Percentiles rank a stretch among this genome's conserved stretches.
These are phyloP conservation scores for Trypanosoma vivax DNA, from an alignment of 208 protist species.

Conservation along the genomic window DNA sequence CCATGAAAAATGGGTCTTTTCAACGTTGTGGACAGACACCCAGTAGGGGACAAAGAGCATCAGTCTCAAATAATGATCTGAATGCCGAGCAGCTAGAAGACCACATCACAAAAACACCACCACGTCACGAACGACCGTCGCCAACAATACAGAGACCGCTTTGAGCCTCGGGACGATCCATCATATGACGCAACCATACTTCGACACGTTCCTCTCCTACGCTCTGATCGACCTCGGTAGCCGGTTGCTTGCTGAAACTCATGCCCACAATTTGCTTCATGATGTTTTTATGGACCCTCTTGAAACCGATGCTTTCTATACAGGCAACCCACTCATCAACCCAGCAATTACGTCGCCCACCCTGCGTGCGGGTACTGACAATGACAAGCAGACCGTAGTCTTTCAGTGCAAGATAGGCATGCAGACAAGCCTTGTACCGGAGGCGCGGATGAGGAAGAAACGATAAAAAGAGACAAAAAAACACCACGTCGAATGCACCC, in stretches of 20 bases:
- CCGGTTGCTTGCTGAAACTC: conserved; percentile 35
- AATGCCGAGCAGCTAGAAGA: too few relatives aligned
- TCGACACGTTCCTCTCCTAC: conserved; percentile 20
- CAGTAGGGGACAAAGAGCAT: too few relatives aligned
- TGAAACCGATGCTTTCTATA: conserved; percentile 61
- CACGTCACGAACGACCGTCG: conserved; percentile 24
- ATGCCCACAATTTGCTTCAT: conserved; percentile 67
- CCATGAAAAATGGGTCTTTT: too few relatives aligned
- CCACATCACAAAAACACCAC: too few relatives aligned
- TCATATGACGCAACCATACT: conserved; percentile 33
- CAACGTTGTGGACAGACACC: too few relatives aligned
- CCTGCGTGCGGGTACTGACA: conserved; percentile 80
- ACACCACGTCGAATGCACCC: conserved; percentile 55
- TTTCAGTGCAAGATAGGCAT: conserved; percentile 67
- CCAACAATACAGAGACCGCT: too few relatives aligned
- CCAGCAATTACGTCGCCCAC: conserved; percentile 46
- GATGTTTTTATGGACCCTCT: conserved; percentile 53
- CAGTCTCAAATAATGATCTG: too few relatives aligned
- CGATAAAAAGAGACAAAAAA: conserved; percentile 82
- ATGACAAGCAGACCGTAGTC: conserved; percentile 71
- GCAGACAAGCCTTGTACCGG: conserved; percentile 66
- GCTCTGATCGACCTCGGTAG: conserved; percentile 1
- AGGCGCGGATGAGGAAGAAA: conserved; percentile 74
- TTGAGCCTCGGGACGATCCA: too few relatives aligned
- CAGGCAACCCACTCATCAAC: conserved; percentile 56